Evolutionary conservation across 202 grass and related monocot species (phyloP), one percentile per base, ranked within the genome.

Genomic region (Carex sylvatica): DNA sequence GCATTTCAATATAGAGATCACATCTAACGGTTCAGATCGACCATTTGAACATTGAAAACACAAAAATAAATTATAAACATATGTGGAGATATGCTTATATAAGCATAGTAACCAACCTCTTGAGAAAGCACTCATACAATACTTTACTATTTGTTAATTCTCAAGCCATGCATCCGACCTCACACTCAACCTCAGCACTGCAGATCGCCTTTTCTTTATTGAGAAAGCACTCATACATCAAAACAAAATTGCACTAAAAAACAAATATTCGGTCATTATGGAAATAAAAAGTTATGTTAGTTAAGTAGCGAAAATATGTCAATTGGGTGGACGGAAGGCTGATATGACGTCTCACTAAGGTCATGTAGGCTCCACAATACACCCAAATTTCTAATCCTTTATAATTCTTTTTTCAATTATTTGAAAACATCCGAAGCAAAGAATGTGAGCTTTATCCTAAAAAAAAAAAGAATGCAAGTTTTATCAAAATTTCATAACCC

Each of bases 281-380:
- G 14, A 77, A 77, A 59, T 77, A 35, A 38, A 70, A 58, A 31
- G 51, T 59, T 77, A 0, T 15, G 52, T 59, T 59, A 77, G 15
- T 38, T 58, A 20, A 58, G 20, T 36, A 58, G 53, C 52, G 1
- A 58, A 59, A 58, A 58, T 33, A 19, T 77, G 7, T 77, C 52
- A 77, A 77, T 59, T 77, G 52, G 73, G 30, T 58, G 73, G 73
- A 77, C 49, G 74, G 52, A 77, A 38, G 52, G 74, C 14, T 77
- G 74, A 77, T 59, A 77, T 77, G 51, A 36, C 51, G 53, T 36
- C 52, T 38, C 74, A 36, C 53, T 77, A 59, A 38, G 7, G 16
- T 77, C 51, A 77, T 56, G 13, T 36, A 30, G 44, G 46, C 46
- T 30, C 22, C 12, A 74, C 46, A 28, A 74, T 30, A 16, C 70